Evolutionary conservation across 148 eudicot genomes (phyloP), one percentile per base, ranked within the genome.

Genomic region (Selenicereus undatus): DNA sequence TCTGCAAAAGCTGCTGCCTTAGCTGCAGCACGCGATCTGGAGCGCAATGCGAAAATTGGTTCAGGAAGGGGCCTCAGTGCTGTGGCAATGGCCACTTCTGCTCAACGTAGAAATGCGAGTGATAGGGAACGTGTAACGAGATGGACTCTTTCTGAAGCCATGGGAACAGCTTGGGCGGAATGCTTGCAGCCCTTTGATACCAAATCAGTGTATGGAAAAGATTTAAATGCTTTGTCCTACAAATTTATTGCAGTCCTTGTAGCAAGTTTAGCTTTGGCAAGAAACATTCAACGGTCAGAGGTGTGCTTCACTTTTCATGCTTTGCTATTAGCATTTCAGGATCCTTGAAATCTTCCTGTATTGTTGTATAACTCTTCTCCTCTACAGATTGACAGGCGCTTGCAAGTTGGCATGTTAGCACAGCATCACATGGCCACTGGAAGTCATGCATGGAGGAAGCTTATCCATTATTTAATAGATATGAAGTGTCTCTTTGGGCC

Each of bases 11-110:
- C 98, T 11, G 98, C 99, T 83, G 97, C 99, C 48, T 89, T 97
- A 90, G 97, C 98, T 84, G 99, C 98, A 79, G 99, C 99, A 12
- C 96, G 99, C 72, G 99, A 97, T 83, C 93, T 97, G 85, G 98
- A 97, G 83, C 97, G 99, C 75, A 91, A 88, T 89, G 95, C 99
- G 11, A 94, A 96, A 81, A 91, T 97, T 88, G 99, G 99, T 56
- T 92, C 99, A 45, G 99, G 99, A 77, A 91, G 99, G 88, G 99
- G 99, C 79, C 95, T 97, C 52, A 97, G 98, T 89, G 99, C 99
- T 78, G 99, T 97, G 82, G 99, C 99, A 84, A 97, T 97, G 99
- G 99, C 99, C 77, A 97, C 99, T 66, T 89, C 99, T 80, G 90
- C 92, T 58, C 98, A 97, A 73, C 88, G 99, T 78, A 90, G 98